Conservation (phyloP, 768 basidiomycete genomes). For the Xerocomus brunneocitrinus region DNA sequence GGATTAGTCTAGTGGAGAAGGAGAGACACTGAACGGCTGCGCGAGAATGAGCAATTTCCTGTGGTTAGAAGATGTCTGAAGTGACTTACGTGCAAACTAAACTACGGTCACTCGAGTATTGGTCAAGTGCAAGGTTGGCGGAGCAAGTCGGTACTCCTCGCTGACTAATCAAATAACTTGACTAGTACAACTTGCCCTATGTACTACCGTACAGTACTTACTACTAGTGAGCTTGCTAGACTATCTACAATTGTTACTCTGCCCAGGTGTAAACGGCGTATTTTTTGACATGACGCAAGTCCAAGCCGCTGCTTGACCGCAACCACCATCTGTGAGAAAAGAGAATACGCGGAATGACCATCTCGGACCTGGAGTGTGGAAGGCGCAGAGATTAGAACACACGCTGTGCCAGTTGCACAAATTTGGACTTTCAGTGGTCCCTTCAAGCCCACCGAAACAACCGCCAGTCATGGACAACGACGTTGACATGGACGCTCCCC, state of each 20-base stretch:
- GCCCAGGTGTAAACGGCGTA: neutral
- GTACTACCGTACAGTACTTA: no score
- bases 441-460: neutral
- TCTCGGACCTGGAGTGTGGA: slow-evolving; percentile 1
- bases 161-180: slow-evolving; percentile 26
- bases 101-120: slow-evolving; percentile 11
- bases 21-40: slow-evolving; percentile 11
- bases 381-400: neutral
- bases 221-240: no score
- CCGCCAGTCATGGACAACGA: slow-evolving; percentile 35
- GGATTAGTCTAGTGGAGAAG: slow-evolving; percentile 12
- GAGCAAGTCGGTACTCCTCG: slow-evolving; percentile 27
- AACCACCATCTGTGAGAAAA: slow-evolving; percentile 14
- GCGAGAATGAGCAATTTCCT: neutral
- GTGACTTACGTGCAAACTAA: slow-evolving; percentile 8
- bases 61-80: neutral
- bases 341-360: slow-evolving; percentile 1
- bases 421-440: neutral
- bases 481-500: slow-evolving; percentile 73
- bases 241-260: neutral
- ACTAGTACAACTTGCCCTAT: no score
- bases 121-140: slow-evolving; percentile 17
- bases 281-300: neutral
- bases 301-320: neutral
- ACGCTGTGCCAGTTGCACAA: neutral